Percentiles rank a stretch among this genome's conserved stretches.
phyloP scores from a whole-genome alignment of 257 asterid genomes.

The Misopates orontium region DNA sequence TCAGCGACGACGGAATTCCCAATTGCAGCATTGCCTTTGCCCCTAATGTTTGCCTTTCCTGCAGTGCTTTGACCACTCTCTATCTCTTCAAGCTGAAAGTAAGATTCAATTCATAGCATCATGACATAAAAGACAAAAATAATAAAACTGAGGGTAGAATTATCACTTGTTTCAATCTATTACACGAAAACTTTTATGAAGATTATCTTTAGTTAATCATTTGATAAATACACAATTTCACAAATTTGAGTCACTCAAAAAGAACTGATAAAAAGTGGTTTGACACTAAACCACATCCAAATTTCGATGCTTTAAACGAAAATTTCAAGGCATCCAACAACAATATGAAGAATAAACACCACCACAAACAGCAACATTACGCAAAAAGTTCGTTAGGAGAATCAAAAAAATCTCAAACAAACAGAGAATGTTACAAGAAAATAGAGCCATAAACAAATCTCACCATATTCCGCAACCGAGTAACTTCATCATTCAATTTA shows the following conservation, averaged over 20 bases:
- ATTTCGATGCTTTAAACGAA: neutral
- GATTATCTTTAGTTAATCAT: no score
- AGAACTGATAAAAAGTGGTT: slow-evolving; percentile 24
- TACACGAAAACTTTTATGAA: no score
- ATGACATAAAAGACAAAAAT: no score
- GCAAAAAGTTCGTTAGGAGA: no score
- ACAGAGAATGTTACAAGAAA: no score
- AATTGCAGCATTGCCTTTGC: slow-evolving; percentile 26
- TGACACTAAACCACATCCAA: slow-evolving; percentile 9
- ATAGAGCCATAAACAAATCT: neutral
- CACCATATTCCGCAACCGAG: slow-evolving; percentile 59
- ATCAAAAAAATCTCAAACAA: no score
- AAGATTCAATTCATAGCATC: no score
- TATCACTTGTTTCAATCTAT: no score
- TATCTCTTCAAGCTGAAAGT: slow-evolving; percentile 70
- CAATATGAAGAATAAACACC: neutral
- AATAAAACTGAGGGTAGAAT: no score
- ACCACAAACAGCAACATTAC: no score
- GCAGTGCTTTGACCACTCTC: slow-evolving; percentile 41
- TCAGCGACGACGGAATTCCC: slow-evolving; percentile 25
- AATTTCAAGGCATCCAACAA: slow-evolving; percentile 2
- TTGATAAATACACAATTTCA: no score
- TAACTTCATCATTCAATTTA: slow-evolving; percentile 65
- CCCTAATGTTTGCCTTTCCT: slow-evolving; percentile 28
- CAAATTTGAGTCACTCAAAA: no score